Evolutionary conservation across 306 rosid genomes (phyloP).

Genomic region (Sophora flavescens): DNA sequence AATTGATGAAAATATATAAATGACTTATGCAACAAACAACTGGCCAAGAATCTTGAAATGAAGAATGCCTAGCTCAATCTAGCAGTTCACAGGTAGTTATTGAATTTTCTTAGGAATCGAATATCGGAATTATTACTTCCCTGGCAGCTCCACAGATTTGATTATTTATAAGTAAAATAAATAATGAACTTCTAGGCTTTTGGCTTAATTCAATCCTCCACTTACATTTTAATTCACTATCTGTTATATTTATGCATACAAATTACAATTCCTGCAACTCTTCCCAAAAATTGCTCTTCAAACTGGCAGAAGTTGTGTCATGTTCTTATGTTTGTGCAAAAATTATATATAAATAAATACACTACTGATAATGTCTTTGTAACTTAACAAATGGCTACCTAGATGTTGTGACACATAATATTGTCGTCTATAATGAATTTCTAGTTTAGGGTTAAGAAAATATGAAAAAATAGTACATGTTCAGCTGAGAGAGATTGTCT

Average conservation of each 20-base stretch:
- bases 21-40: neutral
- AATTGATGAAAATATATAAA: no score
- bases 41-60: slow-evolving; percentile 7
- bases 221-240: neutral
- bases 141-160: neutral
- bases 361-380: neutral
- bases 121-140: neutral
- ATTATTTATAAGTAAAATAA: neutral
- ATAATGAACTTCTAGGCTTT: neutral
- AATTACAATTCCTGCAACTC: neutral
- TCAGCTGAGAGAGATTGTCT: neutral
- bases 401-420: neutral
- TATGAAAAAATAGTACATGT: neutral
- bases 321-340: neutral
- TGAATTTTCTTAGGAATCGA: neutral
- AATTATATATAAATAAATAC: neutral
- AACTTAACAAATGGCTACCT: neutral
- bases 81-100: neutral
- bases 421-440: neutral
- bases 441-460: neutral
- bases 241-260: neutral
- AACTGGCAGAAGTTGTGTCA: neutral
- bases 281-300: neutral
- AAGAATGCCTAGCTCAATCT: neutral
- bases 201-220: neutral